Evolutionary conservation across 1,139 yeast species (phyloP), one percentile per base, ranked within the genome.

Genomic region (Taphrina betulina): DNA sequence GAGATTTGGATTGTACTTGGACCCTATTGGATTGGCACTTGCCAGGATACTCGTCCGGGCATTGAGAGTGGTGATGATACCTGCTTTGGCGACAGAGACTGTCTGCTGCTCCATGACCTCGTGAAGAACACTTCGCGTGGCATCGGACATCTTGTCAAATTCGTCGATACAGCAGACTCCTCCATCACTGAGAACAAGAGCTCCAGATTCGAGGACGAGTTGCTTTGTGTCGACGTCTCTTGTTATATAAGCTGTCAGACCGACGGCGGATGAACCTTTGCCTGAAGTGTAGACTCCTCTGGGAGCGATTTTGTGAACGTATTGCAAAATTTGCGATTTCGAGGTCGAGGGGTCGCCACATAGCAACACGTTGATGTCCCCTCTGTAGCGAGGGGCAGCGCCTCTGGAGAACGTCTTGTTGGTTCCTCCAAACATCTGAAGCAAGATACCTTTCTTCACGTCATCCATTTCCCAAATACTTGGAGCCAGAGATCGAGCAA

Each of bases 31-130:
- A 70, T 92, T 92, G 1, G 98, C 98, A 35, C 96, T 86, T 0
- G 98, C 98, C 62, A 92, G 76, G 63, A 92, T 85, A 0, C 97
- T 89, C 0, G 97, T 90, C 71, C 98, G 79, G 1, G 98, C 98
- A 71, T 92, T 92, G 60, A 92, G 76, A 0, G 98, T 92, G 12
- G 98, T 92, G 67, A 90, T 92, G 66, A 92, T 92, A 58, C 98
- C 98, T 0, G 98, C 98, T 68, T 92, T 92, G 40, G 98, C 98
- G 65, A 92, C 88, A 10, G 97, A 89, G 43, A 92, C 92, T 0
- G 98, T 92, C 70, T 92, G 98, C 70, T 92, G 98, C 75, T 92
- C 98, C 98, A 92, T 92, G 20, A 94, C 98, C 77, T 92, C 98
- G 70, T 92, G 99, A 59, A 92, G 75, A 14, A 92, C 97, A 2